phyloP scores from a whole-genome alignment of 2,329 filamentous ascomycete genomes.

The Cladosporium sphaerospermum region DNA sequence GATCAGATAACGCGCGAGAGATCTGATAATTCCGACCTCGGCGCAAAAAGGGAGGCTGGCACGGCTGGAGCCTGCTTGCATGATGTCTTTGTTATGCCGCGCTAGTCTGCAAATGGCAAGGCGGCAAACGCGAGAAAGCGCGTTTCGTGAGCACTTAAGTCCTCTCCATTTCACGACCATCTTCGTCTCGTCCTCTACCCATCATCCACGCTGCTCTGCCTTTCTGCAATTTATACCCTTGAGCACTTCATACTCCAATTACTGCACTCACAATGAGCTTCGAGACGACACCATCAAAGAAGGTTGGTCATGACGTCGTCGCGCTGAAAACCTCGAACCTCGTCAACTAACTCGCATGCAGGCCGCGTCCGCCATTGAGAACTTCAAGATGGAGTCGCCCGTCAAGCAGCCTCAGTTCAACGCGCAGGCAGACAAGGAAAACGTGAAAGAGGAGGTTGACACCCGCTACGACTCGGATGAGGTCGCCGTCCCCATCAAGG shows the following conservation, averaged over 20 bases:
- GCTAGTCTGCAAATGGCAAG: too few relatives aligned
- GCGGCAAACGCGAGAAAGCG: too few relatives aligned
- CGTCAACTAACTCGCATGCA: constrained; percentile 42
- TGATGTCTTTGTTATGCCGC: too few relatives aligned
- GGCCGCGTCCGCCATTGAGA: constrained; percentile 81
- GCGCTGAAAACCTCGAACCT: constrained; percentile 29
- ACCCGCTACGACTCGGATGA: constrained; percentile 43
- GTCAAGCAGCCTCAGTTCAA: constrained; percentile 83
- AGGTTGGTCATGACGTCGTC: constrained; percentile 50
- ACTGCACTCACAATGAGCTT: constrained; percentile 43
- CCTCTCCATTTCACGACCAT: too few relatives aligned
- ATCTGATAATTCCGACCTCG: too few relatives aligned
- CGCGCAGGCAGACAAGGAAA: constrained; percentile 70
- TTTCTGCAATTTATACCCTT: background rate
- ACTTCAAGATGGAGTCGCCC: constrained; percentile 87
- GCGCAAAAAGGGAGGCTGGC: too few relatives aligned
- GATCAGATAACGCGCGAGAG: too few relatives aligned
- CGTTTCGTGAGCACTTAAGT: too few relatives aligned
- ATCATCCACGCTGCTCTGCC: constrained; percentile 8
- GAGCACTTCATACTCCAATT: background rate
- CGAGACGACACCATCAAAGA: constrained; percentile 68
- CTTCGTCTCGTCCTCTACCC: background rate
- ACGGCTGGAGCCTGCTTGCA: too few relatives aligned
- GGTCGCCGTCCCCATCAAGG: constrained; percentile 51
- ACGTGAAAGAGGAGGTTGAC: constrained; percentile 45